phyloP scores from a whole-genome alignment of 2,329 filamentous ascomycete genomes.

The Alternaria ventricosa region DNA sequence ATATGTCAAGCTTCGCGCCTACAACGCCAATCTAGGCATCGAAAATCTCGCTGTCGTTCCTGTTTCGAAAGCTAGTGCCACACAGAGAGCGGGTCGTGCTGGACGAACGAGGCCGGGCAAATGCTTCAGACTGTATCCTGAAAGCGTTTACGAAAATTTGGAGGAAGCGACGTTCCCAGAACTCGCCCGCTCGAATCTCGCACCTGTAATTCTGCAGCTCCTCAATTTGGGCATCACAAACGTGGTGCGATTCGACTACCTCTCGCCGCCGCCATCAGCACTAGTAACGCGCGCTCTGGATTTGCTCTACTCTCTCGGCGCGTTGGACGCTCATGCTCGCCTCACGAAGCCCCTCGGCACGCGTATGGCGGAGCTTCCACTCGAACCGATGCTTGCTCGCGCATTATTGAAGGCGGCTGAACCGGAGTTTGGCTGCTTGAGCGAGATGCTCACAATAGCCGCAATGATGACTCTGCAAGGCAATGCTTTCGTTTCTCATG shows the following conservation, averaged over 20 bases:
- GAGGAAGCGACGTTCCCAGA: slow-evolving; percentile 81
- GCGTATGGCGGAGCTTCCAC: slow-evolving; percentile 89
- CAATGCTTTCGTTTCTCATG: slow-evolving; percentile 80
- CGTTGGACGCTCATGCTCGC: slow-evolving; percentile 87
- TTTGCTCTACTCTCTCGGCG: slow-evolving; percentile 83
- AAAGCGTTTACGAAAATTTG: slow-evolving; percentile 70
- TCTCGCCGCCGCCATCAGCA: slow-evolving; percentile 84
- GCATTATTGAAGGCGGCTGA: slow-evolving; percentile 74
- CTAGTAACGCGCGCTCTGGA: slow-evolving; percentile 87
- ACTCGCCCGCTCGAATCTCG: slow-evolving; percentile 89
- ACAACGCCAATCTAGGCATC: slow-evolving; percentile 83
- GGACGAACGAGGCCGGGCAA: slow-evolving; percentile 90
- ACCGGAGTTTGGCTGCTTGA: slow-evolving; percentile 73
- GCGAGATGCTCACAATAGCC: slow-evolving; percentile 87
- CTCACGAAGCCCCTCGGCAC: slow-evolving; percentile 86
- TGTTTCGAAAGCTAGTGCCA: slow-evolving; percentile 90
- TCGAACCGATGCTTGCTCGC: slow-evolving; percentile 96
- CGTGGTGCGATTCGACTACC: slow-evolving; percentile 85
- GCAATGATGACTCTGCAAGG: slow-evolving; percentile 92
- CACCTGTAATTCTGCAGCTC: slow-evolving; percentile 85
- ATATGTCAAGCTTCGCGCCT: slow-evolving; percentile 88
- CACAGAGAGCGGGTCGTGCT: slow-evolving; percentile 86
- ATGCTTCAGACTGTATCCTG: slow-evolving; percentile 91
- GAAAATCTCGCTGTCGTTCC: slow-evolving; percentile 83
- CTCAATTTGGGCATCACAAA: slow-evolving; percentile 97